Evolutionary conservation across 129 eudicot species (phyloP), one percentile per base, ranked within the genome.

Genomic region (Gnaphalium uliginosum): DNA sequence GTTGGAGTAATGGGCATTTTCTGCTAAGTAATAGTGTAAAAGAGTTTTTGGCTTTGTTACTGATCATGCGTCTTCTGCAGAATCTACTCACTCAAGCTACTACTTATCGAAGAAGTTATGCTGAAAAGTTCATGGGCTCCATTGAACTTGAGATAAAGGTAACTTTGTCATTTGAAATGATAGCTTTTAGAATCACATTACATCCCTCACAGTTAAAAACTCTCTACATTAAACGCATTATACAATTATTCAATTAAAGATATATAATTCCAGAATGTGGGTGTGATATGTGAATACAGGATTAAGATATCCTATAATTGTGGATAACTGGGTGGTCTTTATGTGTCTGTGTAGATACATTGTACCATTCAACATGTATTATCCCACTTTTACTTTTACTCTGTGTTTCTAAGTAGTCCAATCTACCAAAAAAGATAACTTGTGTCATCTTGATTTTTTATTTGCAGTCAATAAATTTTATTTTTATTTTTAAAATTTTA

Each of bases 91-190:
- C 81, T 62, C 96, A 94, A 68, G 96, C 97, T 74, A 85, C 87
- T 68, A 77, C 84, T 71, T 32, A 70, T 78, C 76, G 91, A 70
- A 90, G 85, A 89, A 87, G 81, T 70, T 76, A 76, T 82, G 92
- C 96, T 66, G 97, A 84, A 79, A 70, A 73, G 75, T 79, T 73
- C 75, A 83, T 94, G 85, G 64, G 76, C 59, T 80, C 84, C 68
- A 69, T 84, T 81, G 99, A 94, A 83, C 82, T 90, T 48, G 99
- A 90, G 66, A 80, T 85, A 4, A 94, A 94, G 97, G 98, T 93
- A 17, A 14, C 4, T 11, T 2, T 11, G 51, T 18, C 51, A 43
- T 13, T 43, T 43, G 5, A 43, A 43, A 43, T 11, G 51, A 2
- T 43, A 43, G 4, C 51, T 43, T 18, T 43, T 43, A 43, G 17